Conservation (phyloP, 106 monocot species). For the Dendrobium nobile region DNA sequence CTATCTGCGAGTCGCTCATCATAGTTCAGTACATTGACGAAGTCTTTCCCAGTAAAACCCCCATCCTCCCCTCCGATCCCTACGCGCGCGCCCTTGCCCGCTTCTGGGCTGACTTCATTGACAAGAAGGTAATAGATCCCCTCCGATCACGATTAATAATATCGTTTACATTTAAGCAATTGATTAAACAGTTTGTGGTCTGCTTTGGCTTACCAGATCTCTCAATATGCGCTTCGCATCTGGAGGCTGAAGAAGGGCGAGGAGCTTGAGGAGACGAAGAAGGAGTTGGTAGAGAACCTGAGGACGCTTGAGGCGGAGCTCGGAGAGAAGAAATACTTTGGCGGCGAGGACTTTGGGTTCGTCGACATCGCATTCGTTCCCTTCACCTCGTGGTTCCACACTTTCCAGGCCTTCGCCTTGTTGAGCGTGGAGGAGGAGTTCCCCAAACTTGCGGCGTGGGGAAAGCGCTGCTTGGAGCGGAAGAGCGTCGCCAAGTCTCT, state of each 20-base stretch:
- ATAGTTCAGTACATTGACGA: constrained; percentile 50
- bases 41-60: constrained; percentile 12
- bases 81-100: constrained; percentile 8
- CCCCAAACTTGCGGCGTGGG: constrained; percentile 22
- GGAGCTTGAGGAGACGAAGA: constrained; percentile 7
- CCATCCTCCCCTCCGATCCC: constrained; percentile 29
- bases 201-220: not conserved
- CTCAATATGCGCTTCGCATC: not conserved
- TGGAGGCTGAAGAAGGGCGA: not conserved
- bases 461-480: constrained; percentile 12
- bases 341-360: constrained; percentile 16
- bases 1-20: constrained; percentile 40
- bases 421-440: constrained; percentile 18
- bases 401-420: constrained; percentile 11
- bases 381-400: constrained; percentile 13
- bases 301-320: constrained; percentile 17
- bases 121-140: constrained; percentile 13
- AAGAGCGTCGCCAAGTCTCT: constrained; percentile 17
- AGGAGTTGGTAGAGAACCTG: constrained; percentile 15
- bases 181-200: not conserved
- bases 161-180: not conserved
- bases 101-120: constrained; percentile 34
- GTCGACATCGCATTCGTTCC: constrained; percentile 19
- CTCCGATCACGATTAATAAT: too few relatives aligned
- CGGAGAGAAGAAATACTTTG: constrained; percentile 16